These are phyloP conservation scores for Endocladia muricata DNA, from an alignment of 31 red algal species.

Conservation along the genomic window DNA sequence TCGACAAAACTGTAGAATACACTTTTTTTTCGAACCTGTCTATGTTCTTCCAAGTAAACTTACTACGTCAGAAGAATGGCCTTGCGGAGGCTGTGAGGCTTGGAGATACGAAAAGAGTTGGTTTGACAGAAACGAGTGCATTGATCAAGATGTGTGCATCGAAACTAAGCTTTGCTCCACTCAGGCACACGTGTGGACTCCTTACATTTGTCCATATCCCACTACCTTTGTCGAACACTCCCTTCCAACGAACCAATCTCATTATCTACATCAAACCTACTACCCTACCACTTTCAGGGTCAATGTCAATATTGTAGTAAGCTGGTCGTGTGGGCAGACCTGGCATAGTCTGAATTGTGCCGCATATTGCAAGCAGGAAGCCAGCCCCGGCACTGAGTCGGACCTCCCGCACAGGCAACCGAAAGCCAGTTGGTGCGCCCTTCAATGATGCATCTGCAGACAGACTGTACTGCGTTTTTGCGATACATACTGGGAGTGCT, in stretches of 20 bases:
- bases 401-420: conserved; percentile 80
- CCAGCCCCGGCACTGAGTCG: conserved; percentile 89
- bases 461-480: conserved; percentile 97
- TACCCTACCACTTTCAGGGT: conserved; percentile 74
- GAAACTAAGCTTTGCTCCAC: too few species aligned
- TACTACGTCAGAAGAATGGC: too few species aligned
- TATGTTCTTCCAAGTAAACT: too few species aligned
- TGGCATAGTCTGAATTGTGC: conserved; percentile 90
- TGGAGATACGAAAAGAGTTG: too few species aligned
- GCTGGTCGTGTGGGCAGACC: conserved; percentile 88
- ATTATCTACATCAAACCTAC: conserved; percentile 81
- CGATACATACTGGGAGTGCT: conserved; percentile 87
- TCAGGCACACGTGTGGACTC: too few species aligned
- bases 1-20: too few species aligned
- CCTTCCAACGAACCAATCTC: background rate
- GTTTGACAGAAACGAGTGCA: too few species aligned
- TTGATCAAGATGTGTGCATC: too few species aligned
- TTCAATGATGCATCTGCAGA: conserved; percentile 74
- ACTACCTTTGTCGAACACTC: conserved; percentile 6
- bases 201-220: too few species aligned
- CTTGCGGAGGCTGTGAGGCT: too few species aligned
- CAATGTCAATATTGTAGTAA: conserved; percentile 93
- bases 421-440: conserved; percentile 85
- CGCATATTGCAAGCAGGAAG: conserved; percentile 81
- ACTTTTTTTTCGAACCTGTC: too few species aligned